Evolutionary conservation across 257 asterid species (phyloP), one percentile per base, ranked within the genome.

Genomic region (Solanum virginianum): DNA sequence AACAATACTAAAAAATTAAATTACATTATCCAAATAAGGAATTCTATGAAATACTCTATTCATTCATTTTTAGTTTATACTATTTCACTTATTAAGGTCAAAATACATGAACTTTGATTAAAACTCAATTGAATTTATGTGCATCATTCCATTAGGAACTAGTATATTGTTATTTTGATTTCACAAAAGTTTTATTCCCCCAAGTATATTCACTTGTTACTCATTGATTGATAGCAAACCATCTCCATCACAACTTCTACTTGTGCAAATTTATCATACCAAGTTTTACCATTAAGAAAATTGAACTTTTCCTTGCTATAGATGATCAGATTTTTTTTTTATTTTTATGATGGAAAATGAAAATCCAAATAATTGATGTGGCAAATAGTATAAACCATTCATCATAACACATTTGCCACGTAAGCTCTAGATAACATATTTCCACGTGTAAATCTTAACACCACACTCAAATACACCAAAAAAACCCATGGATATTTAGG

Each of bases 381-480:
- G 24, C 49, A 79, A 12, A 53, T 4, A 29, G 83, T 79, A 53
- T 4, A n/a, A 77, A 16, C 82, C 82, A 53, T 51, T 77, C 82
- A 77, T 14, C 82, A 51, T 7, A 59, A 6, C 41, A 26, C 29
- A 83, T 1, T 22, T 47, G 80, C 85, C 80, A 83, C 85, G 15
- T 32, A 49, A 83, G 86, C 66, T 86, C 36, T 7, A 87, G 95
- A 92, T 90, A 91, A 85, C 83, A 74, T 80, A 85, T 22, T 74
- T 87, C 94, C 92, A 93, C 96, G 94, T 92, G 97, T 93, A 92
- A 79, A 86, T 84, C 83, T 81, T 63, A 85, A 70, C 60, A 86
- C 95, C 97, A 89, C 93, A 87, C n/a, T 84, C 63, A 82, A 51
- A 62, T 22, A 43, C 85, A 86, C 82, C 75, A 36, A 36, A 36